These are phyloP conservation scores for Debaryomyces singareniensis DNA, from an alignment of 1,139 yeast genomes.

Conservation along the genomic window DNA sequence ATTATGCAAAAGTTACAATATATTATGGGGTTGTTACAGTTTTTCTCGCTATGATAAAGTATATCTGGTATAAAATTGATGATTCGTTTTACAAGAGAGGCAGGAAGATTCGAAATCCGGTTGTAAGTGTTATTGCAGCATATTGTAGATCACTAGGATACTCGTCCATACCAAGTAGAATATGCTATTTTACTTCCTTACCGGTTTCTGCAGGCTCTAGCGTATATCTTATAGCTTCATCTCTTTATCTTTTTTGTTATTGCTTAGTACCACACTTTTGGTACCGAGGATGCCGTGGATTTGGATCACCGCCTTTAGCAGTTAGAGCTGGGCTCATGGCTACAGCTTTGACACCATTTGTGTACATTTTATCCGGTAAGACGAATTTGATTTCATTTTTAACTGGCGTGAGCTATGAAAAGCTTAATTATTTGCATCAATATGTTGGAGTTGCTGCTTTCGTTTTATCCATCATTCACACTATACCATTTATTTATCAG, in stretches of 20 bases:
- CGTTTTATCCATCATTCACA: slow-evolving; percentile 46
- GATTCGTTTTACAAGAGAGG: slow-evolving; percentile 25
- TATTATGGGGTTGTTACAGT: slow-evolving; percentile 39
- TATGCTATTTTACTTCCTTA: slow-evolving; percentile 36
- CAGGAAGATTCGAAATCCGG: slow-evolving; percentile 10
- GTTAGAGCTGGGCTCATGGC: slow-evolving; percentile 50
- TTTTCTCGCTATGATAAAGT: slow-evolving; percentile 31
- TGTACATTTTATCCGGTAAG: slow-evolving; percentile 48
- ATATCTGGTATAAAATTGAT: slow-evolving; percentile 26
- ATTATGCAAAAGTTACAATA: slow-evolving; percentile 40
- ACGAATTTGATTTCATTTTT: slow-evolving; percentile 42
- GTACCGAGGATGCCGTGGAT: slow-evolving; percentile 50
- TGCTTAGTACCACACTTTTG: slow-evolving; percentile 46
- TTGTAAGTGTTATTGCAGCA: slow-evolving; percentile 28
- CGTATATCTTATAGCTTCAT: slow-evolving; percentile 31
- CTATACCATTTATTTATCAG: slow-evolving; percentile 48
- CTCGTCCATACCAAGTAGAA: slow-evolving; percentile 33
- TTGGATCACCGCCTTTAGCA: slow-evolving; percentile 64
- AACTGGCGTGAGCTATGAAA: slow-evolving; percentile 55
- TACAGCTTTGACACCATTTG: slow-evolving; percentile 47
- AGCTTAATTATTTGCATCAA: slow-evolving; percentile 47
- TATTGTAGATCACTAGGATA: slow-evolving; percentile 44
- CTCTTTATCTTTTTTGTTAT: slow-evolving; percentile 41
- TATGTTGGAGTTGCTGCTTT: slow-evolving; percentile 42
- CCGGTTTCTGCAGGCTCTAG: slow-evolving; percentile 48